phyloP scores from a whole-genome alignment of 1,284 basidiomycete species.

The Ganoderma leucocontextum region DNA sequence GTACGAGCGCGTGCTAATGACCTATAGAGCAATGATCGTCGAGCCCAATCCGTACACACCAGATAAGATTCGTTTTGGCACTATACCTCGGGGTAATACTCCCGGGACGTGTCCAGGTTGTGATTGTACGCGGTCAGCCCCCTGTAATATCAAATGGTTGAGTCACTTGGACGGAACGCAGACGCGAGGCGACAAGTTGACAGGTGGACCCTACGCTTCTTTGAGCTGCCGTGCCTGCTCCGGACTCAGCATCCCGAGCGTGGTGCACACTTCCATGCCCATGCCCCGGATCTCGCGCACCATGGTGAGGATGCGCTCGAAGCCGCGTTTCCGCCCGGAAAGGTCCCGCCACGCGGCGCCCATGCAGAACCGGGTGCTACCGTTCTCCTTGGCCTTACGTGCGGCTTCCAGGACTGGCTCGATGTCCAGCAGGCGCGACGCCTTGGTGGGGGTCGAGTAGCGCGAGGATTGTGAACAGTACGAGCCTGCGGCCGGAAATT shows the following conservation, averaged over 20 bases:
- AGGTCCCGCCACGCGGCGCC: conserved; percentile 99
- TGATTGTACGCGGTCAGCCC: conserved; percentile 99
- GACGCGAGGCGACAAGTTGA: conserved; percentile 2
- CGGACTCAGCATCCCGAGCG: conserved; percentile 94
- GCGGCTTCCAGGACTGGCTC: conserved; percentile 94
- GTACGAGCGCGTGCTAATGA: conserved; percentile 95
- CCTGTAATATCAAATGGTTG: conserved; percentile 45
- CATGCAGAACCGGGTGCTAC: conserved; percentile 98
- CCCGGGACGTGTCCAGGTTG: conserved; percentile 97
- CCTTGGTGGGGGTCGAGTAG: conserved; percentile 90
- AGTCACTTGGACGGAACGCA: conserved; percentile 1
- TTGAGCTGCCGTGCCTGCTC: conserved; percentile 95
- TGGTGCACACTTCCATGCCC: conserved; percentile 99
- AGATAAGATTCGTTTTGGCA: neutral
- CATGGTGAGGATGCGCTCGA: conserved; percentile 95
- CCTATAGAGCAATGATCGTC: conserved; percentile 53
- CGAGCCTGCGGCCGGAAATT: conserved; percentile 65
- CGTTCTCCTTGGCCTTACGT: conserved; percentile 93
- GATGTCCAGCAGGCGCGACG: conserved; percentile 88
- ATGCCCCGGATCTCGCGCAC: conserved; percentile 88
- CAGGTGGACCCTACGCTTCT: conserved; percentile 69
- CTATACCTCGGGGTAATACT: conserved; percentile 90
- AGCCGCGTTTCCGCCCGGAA: conserved; percentile 92
- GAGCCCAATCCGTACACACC: conserved; percentile 7
- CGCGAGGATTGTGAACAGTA: conserved; percentile 98